Base-by-base conservation (phyloP, 2,329 filamentous ascomycete genomes). In the Colletotrichum destructivum region DNA sequence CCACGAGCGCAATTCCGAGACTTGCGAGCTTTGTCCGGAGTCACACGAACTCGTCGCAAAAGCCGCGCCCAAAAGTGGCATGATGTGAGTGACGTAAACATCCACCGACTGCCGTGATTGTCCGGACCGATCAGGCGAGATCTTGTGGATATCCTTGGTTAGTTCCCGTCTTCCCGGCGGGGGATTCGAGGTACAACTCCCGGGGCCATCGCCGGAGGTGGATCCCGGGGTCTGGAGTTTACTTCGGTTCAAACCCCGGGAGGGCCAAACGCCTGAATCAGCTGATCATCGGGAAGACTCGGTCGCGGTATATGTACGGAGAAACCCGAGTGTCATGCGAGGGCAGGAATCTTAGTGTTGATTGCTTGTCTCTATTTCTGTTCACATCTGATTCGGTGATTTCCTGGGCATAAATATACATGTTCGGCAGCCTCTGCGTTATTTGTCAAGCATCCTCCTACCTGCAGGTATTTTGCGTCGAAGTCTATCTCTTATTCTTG, bases 141-240 rank as follows among this genome's bases (percentile, higher is more conserved):
- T 73, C n/a, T n/a, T 42, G 31, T 70, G 55, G 66, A 23, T 11
- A 21, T 38, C 11, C 42, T 59, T 68, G 42, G 42, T 42, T 66
- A 59, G 60, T 38, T 62, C 66, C 67, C 67, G 66, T 66, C 44
- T 26, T 72, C 56, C 67, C 67, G 62, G 49, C 49, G 31, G 38
- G 54, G 15, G 23, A 46, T 38, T 40, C 21, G 40, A 52, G 42
- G 23, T 62, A 51, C 44, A 44, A 46, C 57, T 38, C 51, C 46
- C 66, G 49, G 47, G 13, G 62, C 44, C 35, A 46, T 57, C 38
- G 62, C 49, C 62, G 66, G 35, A 40, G 47, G 67, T 62, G 70
- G 62, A 63, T 35, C 23, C 55, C 66, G 70, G 70, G 69, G 21
- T 72, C 66, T 72, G 65, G 40, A 56, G 60, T 18, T 26, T 56